phyloP scores from a whole-genome alignment of 192 early-diverging fungal species.

The Pilobolus umbonatus region DNA sequence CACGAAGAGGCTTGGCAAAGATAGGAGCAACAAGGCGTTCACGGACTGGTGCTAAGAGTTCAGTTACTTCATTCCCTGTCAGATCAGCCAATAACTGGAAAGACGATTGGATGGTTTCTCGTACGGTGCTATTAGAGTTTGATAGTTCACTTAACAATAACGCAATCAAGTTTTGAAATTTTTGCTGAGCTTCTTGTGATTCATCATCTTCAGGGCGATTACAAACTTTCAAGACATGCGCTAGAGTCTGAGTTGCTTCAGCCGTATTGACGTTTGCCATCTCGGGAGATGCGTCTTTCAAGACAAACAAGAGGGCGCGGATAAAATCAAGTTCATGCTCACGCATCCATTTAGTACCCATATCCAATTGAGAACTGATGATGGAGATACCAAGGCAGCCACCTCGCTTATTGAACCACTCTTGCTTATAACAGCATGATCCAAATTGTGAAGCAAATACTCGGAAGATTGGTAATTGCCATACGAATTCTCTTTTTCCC shows the following conservation, averaged over 20 bases:
- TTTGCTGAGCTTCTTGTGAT: conserved; percentile 46
- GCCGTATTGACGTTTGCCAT: conserved; percentile 69
- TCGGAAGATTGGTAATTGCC: conserved; percentile 69
- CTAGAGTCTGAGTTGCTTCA: conserved; percentile 66
- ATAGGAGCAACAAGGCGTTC: conserved; percentile 88
- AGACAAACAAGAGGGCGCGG: conserved; percentile 86
- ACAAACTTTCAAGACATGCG: conserved; percentile 70
- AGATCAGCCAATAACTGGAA: conserved; percentile 78
- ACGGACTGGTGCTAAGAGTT: conserved; percentile 75
- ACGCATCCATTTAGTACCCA: conserved; percentile 90
- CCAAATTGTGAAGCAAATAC: conserved; percentile 80
- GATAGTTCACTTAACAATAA: conserved; percentile 87
- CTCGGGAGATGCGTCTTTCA: conserved; percentile 86
- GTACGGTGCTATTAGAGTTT: conserved; percentile 82
- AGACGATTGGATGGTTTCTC: conserved; percentile 82
- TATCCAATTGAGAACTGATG: conserved; percentile 72
- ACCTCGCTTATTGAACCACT: conserved; percentile 82
- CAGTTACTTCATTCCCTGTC: conserved; percentile 75
- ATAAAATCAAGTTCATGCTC: conserved; percentile 93
- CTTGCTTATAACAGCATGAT: conserved; percentile 87
- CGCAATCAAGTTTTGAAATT: conserved; percentile 74
- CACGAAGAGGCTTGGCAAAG: conserved; percentile 94
- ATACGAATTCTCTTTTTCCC: conserved; percentile 54
- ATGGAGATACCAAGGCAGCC: conserved; percentile 88
- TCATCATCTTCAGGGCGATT: conserved; percentile 52